Base-by-base conservation (phyloP, 2,329 filamentous ascomycete species). In the Aspergillus carbonarius region DNA sequence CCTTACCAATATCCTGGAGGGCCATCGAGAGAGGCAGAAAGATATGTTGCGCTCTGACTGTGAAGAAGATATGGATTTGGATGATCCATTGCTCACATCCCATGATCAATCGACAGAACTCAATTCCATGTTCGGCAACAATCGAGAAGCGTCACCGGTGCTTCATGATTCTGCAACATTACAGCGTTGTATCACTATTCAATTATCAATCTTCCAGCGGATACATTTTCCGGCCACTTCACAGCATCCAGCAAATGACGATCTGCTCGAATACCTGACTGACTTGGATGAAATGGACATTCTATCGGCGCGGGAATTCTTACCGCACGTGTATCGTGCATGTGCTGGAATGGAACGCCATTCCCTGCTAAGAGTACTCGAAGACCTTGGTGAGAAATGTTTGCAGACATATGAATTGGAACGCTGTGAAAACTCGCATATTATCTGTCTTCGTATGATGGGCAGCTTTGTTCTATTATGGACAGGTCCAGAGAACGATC, bases 371-470 rank as follows among this genome's bases (percentile, higher is more conserved):
- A 69, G 66, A 4, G 64, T 86, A 5, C 70, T 86, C 12, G 77
- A 79, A 53, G 71, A 78, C 59, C 66, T 84, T 37, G 81, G 76
- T 18, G 77, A 81, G 54, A 74, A 75, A 30, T 76, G 83, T 42
- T 70, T 87, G 3, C 73, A 76, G 49, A 77, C 81, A 3, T 83
- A 86, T 58, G 82, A 85, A 27, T 88, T 88, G 66, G 85, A 88
- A 58, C 85, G 86, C 63, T 93, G 89, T 61, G 93, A 97, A 75
- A 84, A 88, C 18, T 86, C 89, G 4, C 78, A 92, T 50, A 83
- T 82, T 46, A 78, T 87, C 17, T 88, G 87, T 62, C 80, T 96
- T 23, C 84, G 88, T 48, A 77, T 90, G 55, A 83, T 96, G 71
- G 78, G 83, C 53, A 85, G 83, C 35, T 81, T 91, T 53, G 83